Percentiles rank a stretch among this genome's conserved stretches.
Evolutionary conservation across 116 monocot species (phyloP).

Genomic region (Papilionanthe hybrid): DNA sequence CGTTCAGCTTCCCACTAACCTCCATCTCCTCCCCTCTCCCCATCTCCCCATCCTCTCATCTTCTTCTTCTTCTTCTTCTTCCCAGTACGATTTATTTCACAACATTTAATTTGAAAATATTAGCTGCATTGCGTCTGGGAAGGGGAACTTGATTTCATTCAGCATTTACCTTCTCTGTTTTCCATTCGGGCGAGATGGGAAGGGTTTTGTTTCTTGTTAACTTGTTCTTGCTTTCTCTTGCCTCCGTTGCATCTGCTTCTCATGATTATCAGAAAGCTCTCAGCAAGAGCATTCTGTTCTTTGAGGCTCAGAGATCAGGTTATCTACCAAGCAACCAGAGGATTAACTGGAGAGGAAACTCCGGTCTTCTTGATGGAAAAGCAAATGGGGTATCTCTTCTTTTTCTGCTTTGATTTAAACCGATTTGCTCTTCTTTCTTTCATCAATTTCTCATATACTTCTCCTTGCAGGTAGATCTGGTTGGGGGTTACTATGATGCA

Average conservation of each 20-base stretch:
- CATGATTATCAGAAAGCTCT: conserved; percentile 82
- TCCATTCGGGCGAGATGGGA: background rate
- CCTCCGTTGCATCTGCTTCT: conserved; percentile 28
- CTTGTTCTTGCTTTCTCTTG: conserved; percentile 14
- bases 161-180: background rate
- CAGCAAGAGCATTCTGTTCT: conserved; percentile 89
- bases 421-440: background rate
- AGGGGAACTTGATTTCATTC: background rate
- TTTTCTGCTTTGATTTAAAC: background rate
- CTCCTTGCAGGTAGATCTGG: conserved; percentile 37
- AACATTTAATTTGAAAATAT: background rate
- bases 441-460: background rate
- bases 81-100: background rate
- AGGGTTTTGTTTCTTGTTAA: conserved; percentile 7
- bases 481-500: conserved; percentile 57
- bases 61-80: background rate
- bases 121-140: background rate
- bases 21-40: background rate
- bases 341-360: conserved; percentile 72
- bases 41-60: background rate
- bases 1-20: conserved; percentile 3
- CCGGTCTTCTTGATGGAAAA: conserved; percentile 78
- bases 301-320: conserved; percentile 96
- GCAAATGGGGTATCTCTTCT: conserved; percentile 56
- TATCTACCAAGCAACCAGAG: conserved; percentile 63